Percentiles rank a stretch among this genome's conserved stretches.
Evolutionary conservation across 306 rosid genomes (phyloP).

Genomic region (Rosa rugosa): DNA sequence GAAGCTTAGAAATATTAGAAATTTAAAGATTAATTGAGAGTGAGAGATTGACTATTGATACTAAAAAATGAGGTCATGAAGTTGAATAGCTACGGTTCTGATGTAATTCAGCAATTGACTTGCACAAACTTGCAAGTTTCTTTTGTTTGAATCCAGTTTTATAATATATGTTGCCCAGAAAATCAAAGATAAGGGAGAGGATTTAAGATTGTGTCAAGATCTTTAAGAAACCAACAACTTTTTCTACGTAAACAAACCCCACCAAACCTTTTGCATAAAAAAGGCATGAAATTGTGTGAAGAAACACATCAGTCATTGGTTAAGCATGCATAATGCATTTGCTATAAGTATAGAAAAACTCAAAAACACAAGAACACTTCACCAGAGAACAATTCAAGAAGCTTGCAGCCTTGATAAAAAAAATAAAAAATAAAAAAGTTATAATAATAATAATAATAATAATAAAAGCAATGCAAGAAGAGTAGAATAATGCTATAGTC

Average conservation of each 20-base stretch:
- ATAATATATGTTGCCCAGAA: neutral
- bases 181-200: neutral
- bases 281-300: neutral
- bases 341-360: neutral
- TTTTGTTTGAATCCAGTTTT: neutral
- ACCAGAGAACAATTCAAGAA: neutral
- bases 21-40: neutral
- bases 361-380: neutral
- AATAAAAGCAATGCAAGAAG: neutral
- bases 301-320: neutral
- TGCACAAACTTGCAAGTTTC: neutral
- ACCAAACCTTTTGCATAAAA: neutral
- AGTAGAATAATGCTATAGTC: neutral
- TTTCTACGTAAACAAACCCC: neutral
- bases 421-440: too few species aligned
- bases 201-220: neutral
- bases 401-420: neutral
- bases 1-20: neutral
- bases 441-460: neutral
- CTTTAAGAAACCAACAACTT: neutral
- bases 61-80: neutral
- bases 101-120: neutral
- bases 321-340: neutral
- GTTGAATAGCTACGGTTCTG: neutral
- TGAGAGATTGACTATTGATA: neutral